Conservation (phyloP, 2,329 filamentous ascomycete genomes). For the Microdochium bolleyi region DNA sequence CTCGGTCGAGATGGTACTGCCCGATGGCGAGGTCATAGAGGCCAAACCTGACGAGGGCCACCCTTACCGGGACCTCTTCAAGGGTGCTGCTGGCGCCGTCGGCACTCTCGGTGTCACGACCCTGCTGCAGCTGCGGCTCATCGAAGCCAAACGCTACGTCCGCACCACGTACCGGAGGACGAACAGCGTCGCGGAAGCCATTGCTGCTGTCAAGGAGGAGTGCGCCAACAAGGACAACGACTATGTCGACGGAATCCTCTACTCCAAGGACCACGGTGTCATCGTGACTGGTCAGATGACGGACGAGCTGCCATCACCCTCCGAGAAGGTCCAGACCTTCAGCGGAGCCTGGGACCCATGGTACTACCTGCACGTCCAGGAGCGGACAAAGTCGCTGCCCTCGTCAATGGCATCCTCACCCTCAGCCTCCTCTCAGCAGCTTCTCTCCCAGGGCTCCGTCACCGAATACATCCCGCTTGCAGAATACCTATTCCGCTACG, state of each 20-base stretch:
- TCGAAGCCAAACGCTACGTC: slow-evolving; percentile 53
- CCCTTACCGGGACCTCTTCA: slow-evolving; percentile 47
- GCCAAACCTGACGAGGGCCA: slow-evolving; percentile 24
- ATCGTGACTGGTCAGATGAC: slow-evolving; percentile 57
- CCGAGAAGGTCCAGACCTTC: slow-evolving; percentile 22
- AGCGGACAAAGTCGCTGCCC: slow-evolving; percentile 25
- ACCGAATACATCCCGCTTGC: slow-evolving; percentile 57
- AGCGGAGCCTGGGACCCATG: slow-evolving; percentile 58
- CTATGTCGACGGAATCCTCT: slow-evolving; percentile 69
- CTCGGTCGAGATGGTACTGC: slow-evolving; percentile 61
- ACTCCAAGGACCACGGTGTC: slow-evolving; percentile 52
- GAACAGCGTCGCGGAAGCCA: slow-evolving; percentile 36
- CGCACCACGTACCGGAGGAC: slow-evolving; percentile 53
- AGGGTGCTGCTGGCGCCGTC: slow-evolving; percentile 57
- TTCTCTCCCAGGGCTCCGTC: slow-evolving; percentile 7
- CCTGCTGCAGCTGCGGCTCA: slow-evolving; percentile 54
- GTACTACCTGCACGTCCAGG: slow-evolving; percentile 66
- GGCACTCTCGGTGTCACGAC: slow-evolving; percentile 63
- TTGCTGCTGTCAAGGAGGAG: slow-evolving; percentile 40
- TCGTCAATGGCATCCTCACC: slow-evolving; percentile 11
- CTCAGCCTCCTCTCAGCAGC: slow-evolving; percentile 4
- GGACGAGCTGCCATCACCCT: slow-evolving; percentile 34
- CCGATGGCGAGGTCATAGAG: slow-evolving; percentile 54
- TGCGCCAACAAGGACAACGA: slow-evolving; percentile 40
- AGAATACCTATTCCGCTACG: slow-evolving; percentile 72